phyloP scores from a whole-genome alignment of 2,329 filamentous ascomycete species.

The Aspergillus sclerotialis region DNA sequence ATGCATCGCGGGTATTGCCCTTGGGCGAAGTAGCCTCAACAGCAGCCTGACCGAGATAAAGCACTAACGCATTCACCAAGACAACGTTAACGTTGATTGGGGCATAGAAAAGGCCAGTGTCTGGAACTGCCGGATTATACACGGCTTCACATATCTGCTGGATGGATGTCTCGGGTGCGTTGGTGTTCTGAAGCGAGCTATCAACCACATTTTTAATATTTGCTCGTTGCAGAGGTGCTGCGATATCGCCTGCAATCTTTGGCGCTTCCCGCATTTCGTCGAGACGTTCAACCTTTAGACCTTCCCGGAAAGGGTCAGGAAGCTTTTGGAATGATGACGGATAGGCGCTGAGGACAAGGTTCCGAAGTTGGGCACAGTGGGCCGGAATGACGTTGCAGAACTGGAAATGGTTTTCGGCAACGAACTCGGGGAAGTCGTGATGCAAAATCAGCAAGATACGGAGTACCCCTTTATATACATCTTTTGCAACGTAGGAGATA shows the following conservation, averaged over 20 bases:
- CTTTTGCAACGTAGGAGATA: slow-evolving; percentile 63
- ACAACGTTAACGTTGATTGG: slow-evolving; percentile 61
- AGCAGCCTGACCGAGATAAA: slow-evolving; percentile 71
- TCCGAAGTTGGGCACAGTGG: slow-evolving; percentile 80
- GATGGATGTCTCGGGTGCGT: slow-evolving; percentile 60
- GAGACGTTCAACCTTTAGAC: slow-evolving; percentile 67
- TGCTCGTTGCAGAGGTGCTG: slow-evolving; percentile 39
- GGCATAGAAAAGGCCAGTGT: slow-evolving; percentile 60
- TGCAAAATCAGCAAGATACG: slow-evolving; percentile 80
- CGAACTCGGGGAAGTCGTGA: slow-evolving; percentile 90
- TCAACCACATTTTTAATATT: slow-evolving; percentile 51
- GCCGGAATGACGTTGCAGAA: slow-evolving; percentile 75
- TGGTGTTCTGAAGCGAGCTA: slow-evolving; percentile 47
- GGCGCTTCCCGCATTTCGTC: slow-evolving; percentile 67
- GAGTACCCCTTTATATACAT: slow-evolving; percentile 75
- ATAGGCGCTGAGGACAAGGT: slow-evolving; percentile 77
- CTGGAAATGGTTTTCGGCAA: slow-evolving; percentile 77
- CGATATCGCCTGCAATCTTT: slow-evolving; percentile 57
- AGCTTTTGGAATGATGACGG: slow-evolving; percentile 64
- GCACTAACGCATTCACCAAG: slow-evolving; percentile 73
- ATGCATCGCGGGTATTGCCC: slow-evolving; percentile 51
- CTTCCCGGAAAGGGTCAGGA: slow-evolving; percentile 64
- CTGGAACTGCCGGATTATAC: slow-evolving; percentile 50
- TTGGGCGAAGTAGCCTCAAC: slow-evolving; percentile 54
- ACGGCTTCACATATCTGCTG: slow-evolving; percentile 71